Evolutionary conservation across 345 rosid genomes (phyloP), one percentile per base, ranked within the genome.

Genomic region (Gossypium bickii): DNA sequence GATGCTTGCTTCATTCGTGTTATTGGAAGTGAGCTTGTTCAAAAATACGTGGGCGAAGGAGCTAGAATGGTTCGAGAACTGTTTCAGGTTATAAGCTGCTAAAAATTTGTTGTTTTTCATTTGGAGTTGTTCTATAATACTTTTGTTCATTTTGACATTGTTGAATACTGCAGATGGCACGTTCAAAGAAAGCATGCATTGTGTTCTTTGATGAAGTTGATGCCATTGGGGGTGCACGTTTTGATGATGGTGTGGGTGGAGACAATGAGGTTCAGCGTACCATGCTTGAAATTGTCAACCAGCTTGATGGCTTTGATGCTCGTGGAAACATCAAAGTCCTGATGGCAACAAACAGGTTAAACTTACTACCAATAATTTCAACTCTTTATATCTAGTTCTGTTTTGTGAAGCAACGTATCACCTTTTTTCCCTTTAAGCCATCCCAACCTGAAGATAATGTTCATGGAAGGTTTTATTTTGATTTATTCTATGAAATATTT

Each of bases 31-130:
- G 71, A 65, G 72, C 77, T 94, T 72, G 98, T 94, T 75, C 98
- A 94, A 80, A 94, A 94, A 82, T 94, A 94, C 73, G 98, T 93
- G 34, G 98, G 98, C 65, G 98, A 94, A 82, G 98, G 98, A 70
- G 98, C 98, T 27, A 85, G 98, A 53, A 75, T 75, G 77, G 77
- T 75, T 22, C 63, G 77, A 53, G 72, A 75, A 66, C 65, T 94
- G 22, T 94, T 94, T 75, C 98, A 94, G 97, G 98, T 91, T 70
- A 86, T 76, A 1, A 59, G 29, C 59, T 74, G 49, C 43, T 45
- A 51, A 27, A 4, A 27, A 29, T 27, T 0, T 1, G 47, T 5
- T 61, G 58, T n/a, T 60, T 10, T 45, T 24, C 43, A 45, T 22
- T 34, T 60, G 12, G 10, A 43, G 10, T n/a, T 51, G 15, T 48